Conservation (phyloP, 1,284 basidiomycete species). For the Meira nashicola region DNA sequence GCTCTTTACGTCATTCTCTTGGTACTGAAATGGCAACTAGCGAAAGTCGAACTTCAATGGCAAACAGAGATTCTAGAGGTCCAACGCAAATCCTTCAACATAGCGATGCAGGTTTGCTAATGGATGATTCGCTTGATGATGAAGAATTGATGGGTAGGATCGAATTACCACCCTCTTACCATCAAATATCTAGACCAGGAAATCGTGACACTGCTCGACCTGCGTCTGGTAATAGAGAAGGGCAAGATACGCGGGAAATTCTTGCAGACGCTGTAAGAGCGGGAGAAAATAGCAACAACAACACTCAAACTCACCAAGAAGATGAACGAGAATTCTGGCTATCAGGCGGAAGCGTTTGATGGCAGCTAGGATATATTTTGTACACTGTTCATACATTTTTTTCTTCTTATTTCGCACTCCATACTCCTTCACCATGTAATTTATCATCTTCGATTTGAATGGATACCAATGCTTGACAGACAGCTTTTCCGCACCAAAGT, state of each 20-base stretch:
- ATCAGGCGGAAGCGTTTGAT: no score
- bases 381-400: not conserved
- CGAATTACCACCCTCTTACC: constrained; percentile 41
- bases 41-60: no score
- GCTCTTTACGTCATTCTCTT: no score
- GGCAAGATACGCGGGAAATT: not conserved
- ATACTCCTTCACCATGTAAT: constrained; percentile 30
- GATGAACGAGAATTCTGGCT: constrained; percentile 3
- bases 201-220: not conserved
- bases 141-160: constrained; percentile 24
- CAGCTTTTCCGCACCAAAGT: constrained; percentile 62
- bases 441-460: constrained; percentile 32
- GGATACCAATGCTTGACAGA: constrained; percentile 57
- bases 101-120: constrained; percentile 32
- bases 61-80: no score
- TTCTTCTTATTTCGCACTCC: constrained; percentile 7
- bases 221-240: not conserved
- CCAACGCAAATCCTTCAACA: constrained; percentile 20
- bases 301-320: not conserved
- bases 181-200: constrained; percentile 17
- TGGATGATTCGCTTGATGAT: constrained; percentile 37
- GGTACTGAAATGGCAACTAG: no score
- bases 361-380: no score
- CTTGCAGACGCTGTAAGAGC: not conserved
- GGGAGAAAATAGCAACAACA: no score